These are phyloP conservation scores for Plectosphaerella sp. DNA, from an alignment of 2,329 filamentous ascomycete species.

Conservation along the genomic window DNA sequence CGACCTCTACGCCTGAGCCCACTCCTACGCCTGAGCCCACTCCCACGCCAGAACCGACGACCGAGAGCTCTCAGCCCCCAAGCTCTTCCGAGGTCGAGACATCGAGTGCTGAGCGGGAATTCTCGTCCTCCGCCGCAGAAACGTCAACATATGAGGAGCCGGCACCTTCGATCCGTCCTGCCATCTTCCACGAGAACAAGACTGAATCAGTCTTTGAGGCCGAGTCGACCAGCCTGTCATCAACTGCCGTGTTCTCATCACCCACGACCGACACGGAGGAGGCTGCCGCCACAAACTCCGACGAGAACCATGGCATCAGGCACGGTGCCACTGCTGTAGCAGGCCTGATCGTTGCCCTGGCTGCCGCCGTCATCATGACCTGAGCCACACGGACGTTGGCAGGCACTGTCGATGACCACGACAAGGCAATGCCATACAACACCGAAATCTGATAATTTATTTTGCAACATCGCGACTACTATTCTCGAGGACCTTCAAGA, in stretches of 20 bases:
- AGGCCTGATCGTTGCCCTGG: slow-evolving; percentile 51
- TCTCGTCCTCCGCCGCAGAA: slow-evolving; percentile 12
- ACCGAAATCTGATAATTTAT: too few species aligned
- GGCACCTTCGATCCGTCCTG: slow-evolving; percentile 29
- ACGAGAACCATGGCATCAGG: slow-evolving; percentile 41
- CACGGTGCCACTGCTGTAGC: slow-evolving; percentile 47
- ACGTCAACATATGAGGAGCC: slow-evolving; percentile 1
- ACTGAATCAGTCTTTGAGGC: slow-evolving; percentile 14
- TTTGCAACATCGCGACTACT: too few species aligned
- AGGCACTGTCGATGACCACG: too few species aligned
- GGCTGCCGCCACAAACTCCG: slow-evolving; percentile 26
- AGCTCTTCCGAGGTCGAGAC: slow-evolving; percentile 1
- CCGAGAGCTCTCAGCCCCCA: slow-evolving; percentile 10
- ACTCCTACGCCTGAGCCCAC: slow-evolving; percentile 15
- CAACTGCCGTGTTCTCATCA: slow-evolving; percentile 1
- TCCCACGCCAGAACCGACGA: slow-evolving; percentile 14
- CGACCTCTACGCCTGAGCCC: slow-evolving; percentile 11
- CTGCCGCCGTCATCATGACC: slow-evolving; percentile 46
- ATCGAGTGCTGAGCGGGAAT: slow-evolving; percentile 13
- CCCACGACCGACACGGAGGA: slow-evolving; percentile 18
- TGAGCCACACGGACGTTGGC: slow-evolving; percentile 17
- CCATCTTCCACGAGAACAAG: slow-evolving; percentile 51
- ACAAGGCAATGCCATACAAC: too few species aligned
- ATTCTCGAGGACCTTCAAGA: too few species aligned
- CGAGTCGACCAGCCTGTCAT: slow-evolving; percentile 10